Evolutionary conservation across 106 monocot genomes (phyloP).

Genomic region (Cymbidium sinense): DNA sequence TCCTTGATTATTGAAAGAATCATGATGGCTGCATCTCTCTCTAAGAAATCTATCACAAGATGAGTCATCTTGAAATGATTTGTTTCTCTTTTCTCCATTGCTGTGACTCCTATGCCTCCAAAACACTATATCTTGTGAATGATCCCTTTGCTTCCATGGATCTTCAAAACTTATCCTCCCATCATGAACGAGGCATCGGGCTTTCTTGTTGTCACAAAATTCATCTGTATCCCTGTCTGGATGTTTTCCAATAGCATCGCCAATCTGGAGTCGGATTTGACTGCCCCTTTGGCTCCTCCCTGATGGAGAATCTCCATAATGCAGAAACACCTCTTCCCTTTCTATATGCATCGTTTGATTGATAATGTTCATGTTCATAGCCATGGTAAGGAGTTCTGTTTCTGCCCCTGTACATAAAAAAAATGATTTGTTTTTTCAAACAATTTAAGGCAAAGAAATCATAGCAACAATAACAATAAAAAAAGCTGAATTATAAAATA

Average conservation of each 20-base stretch:
- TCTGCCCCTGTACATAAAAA: background rate
- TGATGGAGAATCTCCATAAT: background rate
- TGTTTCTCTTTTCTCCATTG: background rate
- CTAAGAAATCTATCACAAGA: background rate
- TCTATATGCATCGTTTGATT: background rate
- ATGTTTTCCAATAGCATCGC: background rate
- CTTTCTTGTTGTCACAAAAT: background rate
- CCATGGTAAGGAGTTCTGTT: background rate
- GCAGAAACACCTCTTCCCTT: background rate
- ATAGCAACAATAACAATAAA: background rate
- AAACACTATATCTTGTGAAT: background rate
- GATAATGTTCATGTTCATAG: background rate
- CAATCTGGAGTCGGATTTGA: too few species aligned
- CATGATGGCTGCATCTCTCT: background rate
- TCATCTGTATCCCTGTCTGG: background rate
- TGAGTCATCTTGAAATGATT: background rate
- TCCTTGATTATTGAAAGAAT: background rate
- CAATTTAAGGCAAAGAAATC: background rate
- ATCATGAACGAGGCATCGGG: background rate
- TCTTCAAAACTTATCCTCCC: background rate
- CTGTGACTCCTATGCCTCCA: background rate
- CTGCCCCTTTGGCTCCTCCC: background rate
- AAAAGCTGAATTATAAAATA: background rate
- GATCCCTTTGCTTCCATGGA: background rate
- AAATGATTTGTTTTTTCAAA: too few species aligned